These are phyloP conservation scores for Argentina anserina DNA, from an alignment of 306 rosid species.

Conservation along the genomic window DNA sequence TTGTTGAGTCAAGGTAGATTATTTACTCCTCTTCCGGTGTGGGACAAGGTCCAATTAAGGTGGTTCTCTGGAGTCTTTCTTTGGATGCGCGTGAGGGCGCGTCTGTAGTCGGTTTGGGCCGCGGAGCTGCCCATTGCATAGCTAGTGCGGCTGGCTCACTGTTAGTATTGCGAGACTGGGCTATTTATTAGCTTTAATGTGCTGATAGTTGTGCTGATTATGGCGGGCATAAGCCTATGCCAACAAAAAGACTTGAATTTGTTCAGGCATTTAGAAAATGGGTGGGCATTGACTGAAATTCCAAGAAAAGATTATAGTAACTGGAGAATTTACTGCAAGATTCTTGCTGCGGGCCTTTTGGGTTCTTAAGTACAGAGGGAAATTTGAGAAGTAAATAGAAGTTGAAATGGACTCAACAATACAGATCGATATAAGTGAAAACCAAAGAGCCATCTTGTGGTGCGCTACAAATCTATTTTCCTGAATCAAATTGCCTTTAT, in stretches of 20 bases:
- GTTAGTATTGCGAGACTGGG: too few relatives aligned
- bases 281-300: conserved; percentile 39
- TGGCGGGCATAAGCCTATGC: too few relatives aligned
- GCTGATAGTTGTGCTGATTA: too few relatives aligned
- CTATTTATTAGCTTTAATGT: too few relatives aligned
- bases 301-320: neutral
- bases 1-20: too few relatives aligned
- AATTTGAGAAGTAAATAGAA: neutral
- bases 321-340: neutral
- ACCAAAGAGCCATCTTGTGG: neutral
- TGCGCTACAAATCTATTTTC: neutral
- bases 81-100: too few relatives aligned
- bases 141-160: too few relatives aligned
- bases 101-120: too few relatives aligned
- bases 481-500: neutral
- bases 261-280: conserved; percentile 72
- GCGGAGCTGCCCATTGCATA: too few relatives aligned
- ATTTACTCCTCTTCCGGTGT: too few relatives aligned
- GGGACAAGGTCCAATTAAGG: too few relatives aligned
- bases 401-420: neutral
- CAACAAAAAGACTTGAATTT: conserved; percentile 56
- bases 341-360: neutral
- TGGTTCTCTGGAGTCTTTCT: too few relatives aligned
- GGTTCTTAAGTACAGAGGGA: neutral
- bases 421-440: neutral